These are phyloP conservation scores for Yamadazyma tumulicola DNA, from an alignment of 805 yeast species.

Conservation along the genomic window DNA sequence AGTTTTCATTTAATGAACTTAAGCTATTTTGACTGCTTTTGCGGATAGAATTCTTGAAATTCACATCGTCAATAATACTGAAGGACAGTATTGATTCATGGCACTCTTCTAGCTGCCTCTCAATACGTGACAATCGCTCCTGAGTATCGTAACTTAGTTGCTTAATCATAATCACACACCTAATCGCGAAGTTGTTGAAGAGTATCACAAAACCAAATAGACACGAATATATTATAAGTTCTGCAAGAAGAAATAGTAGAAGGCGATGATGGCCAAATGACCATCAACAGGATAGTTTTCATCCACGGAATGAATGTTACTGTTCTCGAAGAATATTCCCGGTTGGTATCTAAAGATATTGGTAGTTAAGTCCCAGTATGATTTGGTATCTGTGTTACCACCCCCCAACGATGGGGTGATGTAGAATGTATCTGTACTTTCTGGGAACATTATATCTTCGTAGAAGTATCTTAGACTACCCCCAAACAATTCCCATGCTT, in stretches of 20 bases:
- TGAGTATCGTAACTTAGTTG: constrained; percentile 7
- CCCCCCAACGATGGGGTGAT: constrained; percentile 33
- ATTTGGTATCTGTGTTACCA: constrained; percentile 41
- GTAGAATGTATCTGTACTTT: constrained; percentile 21
- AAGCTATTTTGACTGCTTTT: constrained; percentile 9
- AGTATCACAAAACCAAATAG: too few species aligned
- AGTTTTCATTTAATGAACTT: constrained; percentile 10
- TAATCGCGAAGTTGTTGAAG: constrained; percentile 2
- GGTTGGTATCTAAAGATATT: constrained; percentile 36
- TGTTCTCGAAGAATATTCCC: constrained; percentile 14
- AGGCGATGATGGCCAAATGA: constrained; percentile 34
- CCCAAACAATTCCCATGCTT: constrained; percentile 32
- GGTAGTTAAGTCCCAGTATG: constrained; percentile 38
- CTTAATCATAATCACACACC: constrained; percentile 10
- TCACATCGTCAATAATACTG: constrained; percentile 17
- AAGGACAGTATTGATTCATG: constrained; percentile 12
- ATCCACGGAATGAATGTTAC: constrained; percentile 32
- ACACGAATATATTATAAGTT: too few species aligned
- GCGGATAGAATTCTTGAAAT: constrained; percentile 7
- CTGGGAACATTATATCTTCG: constrained; percentile 27
- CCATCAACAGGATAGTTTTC: constrained; percentile 28
- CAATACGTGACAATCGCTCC: constrained; percentile 1
- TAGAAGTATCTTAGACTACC: constrained; percentile 36
- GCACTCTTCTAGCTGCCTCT: constrained; percentile 8
- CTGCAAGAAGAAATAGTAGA: constrained; percentile 38